Conservation (phyloP, 306 rosid species). For the Acacia acuminata region DNA sequence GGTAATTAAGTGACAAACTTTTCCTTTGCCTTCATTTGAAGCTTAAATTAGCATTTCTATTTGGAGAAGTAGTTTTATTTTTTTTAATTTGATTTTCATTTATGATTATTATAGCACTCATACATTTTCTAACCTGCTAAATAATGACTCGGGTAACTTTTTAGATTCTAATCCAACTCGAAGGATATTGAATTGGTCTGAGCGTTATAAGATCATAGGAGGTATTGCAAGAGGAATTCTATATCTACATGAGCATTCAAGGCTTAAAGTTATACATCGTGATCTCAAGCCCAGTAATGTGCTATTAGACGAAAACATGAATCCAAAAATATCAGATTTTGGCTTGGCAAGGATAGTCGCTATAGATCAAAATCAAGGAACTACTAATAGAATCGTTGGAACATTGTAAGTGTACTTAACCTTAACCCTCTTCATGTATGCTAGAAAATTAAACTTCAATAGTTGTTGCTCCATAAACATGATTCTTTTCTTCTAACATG, state of each 20-base stretch:
- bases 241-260: constrained; percentile 56
- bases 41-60: not conserved
- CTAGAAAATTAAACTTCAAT: too few relatives aligned
- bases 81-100: not conserved
- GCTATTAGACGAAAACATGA: constrained; percentile 41
- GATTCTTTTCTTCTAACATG: not conserved
- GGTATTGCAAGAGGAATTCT: constrained; percentile 49
- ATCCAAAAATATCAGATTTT: constrained; percentile 58
- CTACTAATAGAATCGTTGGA: constrained; percentile 43
- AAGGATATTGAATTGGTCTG: constrained; percentile 40
- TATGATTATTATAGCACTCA: not conserved
- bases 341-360: constrained; percentile 49
- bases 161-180: constrained; percentile 1
- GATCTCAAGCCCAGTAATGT: constrained; percentile 57
- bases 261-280: constrained; percentile 46
- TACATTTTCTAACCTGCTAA: not conserved
- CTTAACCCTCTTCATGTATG: not conserved
- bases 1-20: not conserved
- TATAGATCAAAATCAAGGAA: constrained; percentile 35
- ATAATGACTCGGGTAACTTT: not conserved
- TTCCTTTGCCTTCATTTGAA: not conserved
- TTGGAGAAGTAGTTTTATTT: not conserved
- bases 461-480: not conserved
- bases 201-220: constrained; percentile 36
- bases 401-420: constrained; percentile 50